Conservation (phyloP, 179 eudicot genomes). For the Beta corolliflora region DNA sequence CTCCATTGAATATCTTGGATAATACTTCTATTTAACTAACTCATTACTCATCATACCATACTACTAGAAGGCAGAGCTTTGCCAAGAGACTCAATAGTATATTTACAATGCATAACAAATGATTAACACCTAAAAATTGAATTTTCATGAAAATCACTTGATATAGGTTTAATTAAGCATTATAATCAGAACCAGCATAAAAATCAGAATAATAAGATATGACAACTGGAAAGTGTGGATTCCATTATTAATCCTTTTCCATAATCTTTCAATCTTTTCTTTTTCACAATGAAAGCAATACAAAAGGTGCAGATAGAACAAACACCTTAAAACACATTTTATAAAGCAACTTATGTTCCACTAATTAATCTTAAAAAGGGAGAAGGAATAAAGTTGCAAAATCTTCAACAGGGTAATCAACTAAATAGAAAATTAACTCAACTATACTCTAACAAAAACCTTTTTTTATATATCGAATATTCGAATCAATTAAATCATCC, state of each 20-base stretch:
- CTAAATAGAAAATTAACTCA: not conserved
- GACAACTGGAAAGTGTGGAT: constrained; percentile 29
- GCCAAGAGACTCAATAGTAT: not conserved
- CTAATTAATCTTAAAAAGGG: constrained; percentile 19
- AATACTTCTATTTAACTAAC: not conserved
- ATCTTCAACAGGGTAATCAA: constrained; percentile 7
- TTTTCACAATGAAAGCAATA: constrained; percentile 20
- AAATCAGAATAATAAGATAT: constrained; percentile 21
- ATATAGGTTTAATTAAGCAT: not conserved
- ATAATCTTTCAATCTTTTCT: constrained; percentile 6
- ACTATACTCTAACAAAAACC: not conserved
- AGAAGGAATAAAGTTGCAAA: constrained; percentile 19
- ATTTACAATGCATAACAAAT: not conserved
- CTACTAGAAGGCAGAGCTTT: not conserved
- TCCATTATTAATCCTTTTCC: constrained; percentile 2
- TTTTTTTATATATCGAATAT: too few species aligned
- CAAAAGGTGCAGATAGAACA: constrained; percentile 18
- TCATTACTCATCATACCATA: not conserved
- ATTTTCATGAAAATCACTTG: constrained; percentile 3
- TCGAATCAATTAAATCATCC: not conserved
- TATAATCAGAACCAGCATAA: constrained; percentile 5
- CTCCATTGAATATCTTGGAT: not conserved
- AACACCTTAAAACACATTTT: constrained; percentile 20
- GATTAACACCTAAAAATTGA: not conserved
- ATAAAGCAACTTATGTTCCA: constrained; percentile 26